Conservation (phyloP, 2,329 filamentous ascomycete genomes). For the Pseudogymnoascus sp. region DNA sequence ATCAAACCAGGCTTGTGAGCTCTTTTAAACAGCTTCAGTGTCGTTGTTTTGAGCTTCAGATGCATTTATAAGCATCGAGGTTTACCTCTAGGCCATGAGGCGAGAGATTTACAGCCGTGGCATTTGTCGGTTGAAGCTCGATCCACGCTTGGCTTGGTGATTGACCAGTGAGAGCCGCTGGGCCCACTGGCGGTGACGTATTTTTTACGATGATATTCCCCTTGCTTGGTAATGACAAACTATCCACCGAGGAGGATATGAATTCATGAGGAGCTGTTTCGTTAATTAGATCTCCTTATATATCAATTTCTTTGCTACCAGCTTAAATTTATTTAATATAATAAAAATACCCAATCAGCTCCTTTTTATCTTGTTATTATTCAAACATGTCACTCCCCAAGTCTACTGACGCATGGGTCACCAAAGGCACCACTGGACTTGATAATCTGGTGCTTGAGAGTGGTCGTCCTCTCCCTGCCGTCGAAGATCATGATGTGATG, state of each 20-base stretch:
- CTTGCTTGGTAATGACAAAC: not conserved
- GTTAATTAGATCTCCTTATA: not conserved
- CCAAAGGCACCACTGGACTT: slow-evolving; percentile 42
- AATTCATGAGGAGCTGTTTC: not conserved
- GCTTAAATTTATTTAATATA: not conserved
- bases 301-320: not conserved
- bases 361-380: not conserved
- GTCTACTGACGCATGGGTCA: slow-evolving; percentile 37
- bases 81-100: not conserved
- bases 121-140: not conserved
- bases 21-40: slow-evolving; percentile 16
- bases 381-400: slow-evolving; percentile 19
- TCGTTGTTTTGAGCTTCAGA: not conserved
- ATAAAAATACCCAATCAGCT: not conserved
- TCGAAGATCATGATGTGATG: slow-evolving; percentile 47
- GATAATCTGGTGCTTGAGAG: slow-evolving; percentile 38
- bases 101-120: not conserved
- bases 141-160: not conserved
- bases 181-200: not conserved
- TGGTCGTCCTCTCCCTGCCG: slow-evolving; percentile 30
- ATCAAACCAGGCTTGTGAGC: not conserved
- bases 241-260: not conserved
- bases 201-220: not conserved
- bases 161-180: not conserved
- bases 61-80: not conserved